Evolutionary conservation across 345 rosid species (phyloP), one percentile per base, ranked within the genome.

Genomic region (Aethionema arabicum): DNA sequence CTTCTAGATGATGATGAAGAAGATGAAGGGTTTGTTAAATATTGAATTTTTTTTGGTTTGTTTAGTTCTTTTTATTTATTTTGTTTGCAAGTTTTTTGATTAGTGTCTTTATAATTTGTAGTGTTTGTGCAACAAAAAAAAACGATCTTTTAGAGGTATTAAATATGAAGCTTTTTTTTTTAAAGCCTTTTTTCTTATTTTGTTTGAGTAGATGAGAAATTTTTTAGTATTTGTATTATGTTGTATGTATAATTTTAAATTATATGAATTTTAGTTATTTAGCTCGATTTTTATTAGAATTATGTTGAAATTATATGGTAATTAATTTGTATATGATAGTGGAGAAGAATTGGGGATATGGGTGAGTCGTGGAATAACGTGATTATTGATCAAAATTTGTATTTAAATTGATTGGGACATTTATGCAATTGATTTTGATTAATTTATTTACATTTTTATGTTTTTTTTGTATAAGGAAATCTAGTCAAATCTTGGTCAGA

Each of bases 81-180:
- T 51, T 6, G 30, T 30, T 39, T 37, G 48, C 54, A 52, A 52
- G 14, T 68, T 35, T 35, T 35, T 59, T 68, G 55, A 55, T 68
- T 67, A 36, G 47, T 58, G 47, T 68, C 14, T 59, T 35, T 58
- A 50, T 67, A 47, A 11, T 32, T 37, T 60, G 49, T 61, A 61
- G 67, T 61, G 49, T 52, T 68, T 44, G 16, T 68, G 67, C 67
- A 59, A 33, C n/a, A n/a, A 33, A 68, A 32, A 45, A 9, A 43
- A 47, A 44, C 38, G 3, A 52, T 68, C 47, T 51, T 13, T 67
- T 32, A 50, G 16, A 33, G 36, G 29, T 41, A 32, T 48, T 48
- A 56, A 11, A 48, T 39, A 32, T 48, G n/a, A 48, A 57, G 32
- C 57, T 48, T 33, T 33, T 33, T n/a, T n/a, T n/a, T n/a, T n/a